Base-by-base conservation (phyloP, 148 eudicot species). In the Rhododendron vialii region DNA sequence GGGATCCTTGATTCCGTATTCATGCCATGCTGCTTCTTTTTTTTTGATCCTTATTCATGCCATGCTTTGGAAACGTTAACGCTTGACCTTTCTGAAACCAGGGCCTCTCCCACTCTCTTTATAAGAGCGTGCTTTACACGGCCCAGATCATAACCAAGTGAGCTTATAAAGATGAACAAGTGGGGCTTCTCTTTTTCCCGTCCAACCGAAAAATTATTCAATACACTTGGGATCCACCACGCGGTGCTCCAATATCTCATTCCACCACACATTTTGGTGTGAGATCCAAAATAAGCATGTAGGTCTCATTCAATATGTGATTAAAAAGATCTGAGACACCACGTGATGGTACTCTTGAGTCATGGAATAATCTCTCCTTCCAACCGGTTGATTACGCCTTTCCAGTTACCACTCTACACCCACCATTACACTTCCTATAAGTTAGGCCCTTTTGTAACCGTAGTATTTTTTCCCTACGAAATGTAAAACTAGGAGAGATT, bases 351-450 rank as follows among this genome's bases (percentile, higher is more conserved):
- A 2, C 50, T 0, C 50, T 47, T 7, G 0, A 2, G 0, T 47
- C 50, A 47, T 47, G 9, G 50, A 47, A 47, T 47, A 7, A 47
- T 47, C 50, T 47, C 50, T 9, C 50, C 20, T 22, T 33, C 33
- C 41, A 61, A 2, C 38, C 20, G 18, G 20, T 13, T 30, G 10
- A 38, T 41, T 82, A 35, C 22, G 51, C 20, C 71, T 82, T 82
- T 82, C 26, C 57, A 45, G 61, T 67, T 18, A 22, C 76, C 38
- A 43, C 78, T 18, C 45, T 11, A 59, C 57, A 47, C 43, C 85
- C 30, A 28, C 78, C 85, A 9, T 45, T 83, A 9, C 85, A 47
- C 28, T 69, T 30, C 78, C 85, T 83, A 69, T 69, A 69, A 83
- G 63, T 28, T 43, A 28, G 85, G 41, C 50, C 18, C 3, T 41